A percentile compares a stretch with the other conserved stretches of the same genome.
These are phyloP conservation scores for Limonomyces culmigenus DNA, from an alignment of 1,284 basidiomycete species.

Conservation along the genomic window DNA sequence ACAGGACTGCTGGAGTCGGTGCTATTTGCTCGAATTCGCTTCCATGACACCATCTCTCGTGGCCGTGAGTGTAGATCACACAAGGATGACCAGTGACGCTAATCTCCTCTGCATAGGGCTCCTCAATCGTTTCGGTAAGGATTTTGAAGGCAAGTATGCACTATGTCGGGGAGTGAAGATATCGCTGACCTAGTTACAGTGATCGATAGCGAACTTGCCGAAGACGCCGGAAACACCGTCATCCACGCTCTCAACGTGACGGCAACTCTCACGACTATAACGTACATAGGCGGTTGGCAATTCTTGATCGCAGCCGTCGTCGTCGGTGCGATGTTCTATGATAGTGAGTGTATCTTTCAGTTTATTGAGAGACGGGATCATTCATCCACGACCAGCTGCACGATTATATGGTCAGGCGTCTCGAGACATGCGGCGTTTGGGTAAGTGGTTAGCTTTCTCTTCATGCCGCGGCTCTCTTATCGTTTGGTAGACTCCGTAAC, in stretches of 20 bases:
- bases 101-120: conserved; percentile 19
- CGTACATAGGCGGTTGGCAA: conserved; percentile 57
- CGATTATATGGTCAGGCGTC: conserved; percentile 75
- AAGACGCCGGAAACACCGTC: conserved; percentile 71
- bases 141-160: conserved; percentile 60
- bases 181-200: conserved; percentile 21
- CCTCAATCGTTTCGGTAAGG: conserved; percentile 85
- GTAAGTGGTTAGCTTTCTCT: conserved; percentile 18
- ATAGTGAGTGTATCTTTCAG: no score
- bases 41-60: conserved; percentile 85
- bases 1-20: conserved; percentile 66
- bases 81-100: neutral
- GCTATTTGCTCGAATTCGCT: conserved; percentile 80
- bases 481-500: conserved; percentile 58
- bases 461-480: conserved; percentile 1
- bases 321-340: conserved; percentile 54
- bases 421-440: conserved; percentile 76
- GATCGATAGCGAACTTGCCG: conserved; percentile 73
- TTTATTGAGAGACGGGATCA: no score
- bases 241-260: conserved; percentile 37
- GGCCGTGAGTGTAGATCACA: conserved; percentile 33
- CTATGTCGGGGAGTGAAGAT: neutral
- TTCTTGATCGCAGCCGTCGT: conserved; percentile 48
- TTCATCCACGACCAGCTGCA: conserved; percentile 16
- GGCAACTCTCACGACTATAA: conserved; percentile 62